Conservation (phyloP, 2,329 filamentous ascomycete genomes). For the Gyromitra esculenta region DNA sequence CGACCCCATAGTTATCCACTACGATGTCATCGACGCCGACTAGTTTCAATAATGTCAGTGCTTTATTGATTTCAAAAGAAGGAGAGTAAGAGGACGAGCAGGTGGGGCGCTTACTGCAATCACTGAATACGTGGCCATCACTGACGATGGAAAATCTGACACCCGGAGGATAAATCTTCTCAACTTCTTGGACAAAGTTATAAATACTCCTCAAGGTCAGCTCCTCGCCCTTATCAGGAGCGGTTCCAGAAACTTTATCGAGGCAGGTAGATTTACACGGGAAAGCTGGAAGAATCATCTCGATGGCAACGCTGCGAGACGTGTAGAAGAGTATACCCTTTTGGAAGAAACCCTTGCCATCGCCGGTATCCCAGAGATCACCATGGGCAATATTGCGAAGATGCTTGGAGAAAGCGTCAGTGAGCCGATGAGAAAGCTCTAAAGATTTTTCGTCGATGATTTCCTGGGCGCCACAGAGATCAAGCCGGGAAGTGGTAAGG, state of each 20-base stretch:
- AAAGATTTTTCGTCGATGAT: neutral
- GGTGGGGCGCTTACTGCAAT: constrained; percentile 53
- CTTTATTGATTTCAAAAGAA: too few relatives aligned
- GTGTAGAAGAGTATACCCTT: constrained; percentile 56
- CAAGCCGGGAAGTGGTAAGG: neutral
- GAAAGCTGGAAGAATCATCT: constrained; percentile 61
- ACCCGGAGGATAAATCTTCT: constrained; percentile 59
- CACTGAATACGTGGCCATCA: constrained; percentile 62
- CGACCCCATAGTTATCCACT: constrained; percentile 61
- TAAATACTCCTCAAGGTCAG: constrained; percentile 59
- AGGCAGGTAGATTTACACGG: constrained; percentile 62
- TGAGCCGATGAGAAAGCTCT: neutral
- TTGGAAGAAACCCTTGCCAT: neutral
- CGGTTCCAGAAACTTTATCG: constrained; percentile 59
- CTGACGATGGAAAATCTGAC: constrained; percentile 61
- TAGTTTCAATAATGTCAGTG: constrained; percentile 56
- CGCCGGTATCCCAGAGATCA: constrained; percentile 18
- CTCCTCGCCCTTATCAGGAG: constrained; percentile 60
- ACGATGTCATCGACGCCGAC: constrained; percentile 62
- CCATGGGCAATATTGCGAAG: constrained; percentile 8
- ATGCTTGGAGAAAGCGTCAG: neutral
- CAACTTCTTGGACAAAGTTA: constrained; percentile 58
- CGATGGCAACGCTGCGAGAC: constrained; percentile 53
- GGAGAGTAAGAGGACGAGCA: neutral
- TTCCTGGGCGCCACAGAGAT: neutral